Evolutionary conservation across 768 basidiomycete genomes (phyloP).

Genomic region (Russula compacta): DNA sequence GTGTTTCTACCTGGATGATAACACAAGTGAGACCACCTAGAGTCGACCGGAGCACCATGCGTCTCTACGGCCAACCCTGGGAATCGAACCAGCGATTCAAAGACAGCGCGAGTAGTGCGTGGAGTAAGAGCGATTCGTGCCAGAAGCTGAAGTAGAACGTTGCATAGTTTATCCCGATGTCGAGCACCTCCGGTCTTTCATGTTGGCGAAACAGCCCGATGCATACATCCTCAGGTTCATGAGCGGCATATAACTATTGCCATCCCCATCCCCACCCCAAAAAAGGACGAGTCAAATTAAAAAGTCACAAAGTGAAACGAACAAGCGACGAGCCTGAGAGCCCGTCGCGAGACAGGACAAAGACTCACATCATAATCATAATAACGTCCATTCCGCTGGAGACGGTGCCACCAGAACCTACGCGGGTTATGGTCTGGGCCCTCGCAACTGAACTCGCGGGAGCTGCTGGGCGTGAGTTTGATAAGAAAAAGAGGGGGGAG

Average conservation of each 20-base stretch:
- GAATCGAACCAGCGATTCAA: constrained; percentile 69
- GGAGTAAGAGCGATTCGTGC: constrained; percentile 49
- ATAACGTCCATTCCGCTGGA: background rate
- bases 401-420: constrained; percentile 9
- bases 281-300: background rate
- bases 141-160: constrained; percentile 56
- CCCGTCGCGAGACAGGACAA: background rate
- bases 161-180: constrained; percentile 57
- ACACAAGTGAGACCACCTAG: background rate
- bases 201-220: constrained; percentile 52
- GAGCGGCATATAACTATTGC: constrained; percentile 9
- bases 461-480: background rate
- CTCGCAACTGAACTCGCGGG: constrained; percentile 5
- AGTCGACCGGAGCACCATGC: background rate
- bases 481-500: background rate
- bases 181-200: constrained; percentile 38
- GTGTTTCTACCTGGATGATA: background rate
- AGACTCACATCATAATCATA: constrained; percentile 3
- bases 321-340: background rate
- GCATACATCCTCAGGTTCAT: constrained; percentile 21
- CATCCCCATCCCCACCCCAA: too few species aligned
- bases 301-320: background rate
- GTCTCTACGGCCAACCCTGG: constrained; percentile 31
- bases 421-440: constrained; percentile 12
- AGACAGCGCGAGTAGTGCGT: constrained; percentile 55